Base-by-base conservation (phyloP, 2,329 filamentous ascomycete species). In the Leptographium lundbergii region DNA sequence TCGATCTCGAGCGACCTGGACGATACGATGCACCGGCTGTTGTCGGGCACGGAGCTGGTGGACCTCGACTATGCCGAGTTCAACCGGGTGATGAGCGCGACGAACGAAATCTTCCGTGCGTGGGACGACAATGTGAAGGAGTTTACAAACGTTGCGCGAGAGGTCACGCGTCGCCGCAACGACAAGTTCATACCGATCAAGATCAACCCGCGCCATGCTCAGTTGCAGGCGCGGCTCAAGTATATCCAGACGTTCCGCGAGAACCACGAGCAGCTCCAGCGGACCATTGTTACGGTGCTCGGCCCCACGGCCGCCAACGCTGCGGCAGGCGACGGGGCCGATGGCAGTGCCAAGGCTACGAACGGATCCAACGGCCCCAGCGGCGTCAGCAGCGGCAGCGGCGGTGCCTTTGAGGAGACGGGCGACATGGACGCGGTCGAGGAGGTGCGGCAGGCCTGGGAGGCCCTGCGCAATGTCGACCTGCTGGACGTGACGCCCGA, bases 181-280 rank as follows among this genome's bases (percentile, higher is more conserved):
- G 95, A 97, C 72, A 96, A 95, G 71, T 99, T 99, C 71, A 96
- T 99, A 64, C 91, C 92, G 5, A 97, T 99, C 77, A 97, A 97
- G 75, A 91, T 99, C 70, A 82, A 80, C 64, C 88, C 91, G 62
- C 87, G 89, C 66, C 94, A 99, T 70, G 86, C 84, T 47, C 88
- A 92, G 70, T 88, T 94, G 29, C 91, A 97, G 72, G 87, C 94
- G 63, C 85, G 94, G 51, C 79, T 99, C 65, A 91, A 89, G 67
- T 99, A 99, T 70, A 91, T 99, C 63, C 84, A 85, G 67, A 96
- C 89, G 24, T 99, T 99, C 76, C 85, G 94, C 29, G 88, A 92
- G 67, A 96, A 97, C 68, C 94, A 99, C 70, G 94, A 99, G 73
- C 94, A 99, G 73, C 82, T 99, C 54, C 92, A 96, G 72, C 86